A percentile compares a stretch with the other conserved stretches of the same genome.
These are phyloP conservation scores for Acephala macrosclerotiorum DNA, from an alignment of 2,329 filamentous ascomycete genomes.

Conservation along the genomic window DNA sequence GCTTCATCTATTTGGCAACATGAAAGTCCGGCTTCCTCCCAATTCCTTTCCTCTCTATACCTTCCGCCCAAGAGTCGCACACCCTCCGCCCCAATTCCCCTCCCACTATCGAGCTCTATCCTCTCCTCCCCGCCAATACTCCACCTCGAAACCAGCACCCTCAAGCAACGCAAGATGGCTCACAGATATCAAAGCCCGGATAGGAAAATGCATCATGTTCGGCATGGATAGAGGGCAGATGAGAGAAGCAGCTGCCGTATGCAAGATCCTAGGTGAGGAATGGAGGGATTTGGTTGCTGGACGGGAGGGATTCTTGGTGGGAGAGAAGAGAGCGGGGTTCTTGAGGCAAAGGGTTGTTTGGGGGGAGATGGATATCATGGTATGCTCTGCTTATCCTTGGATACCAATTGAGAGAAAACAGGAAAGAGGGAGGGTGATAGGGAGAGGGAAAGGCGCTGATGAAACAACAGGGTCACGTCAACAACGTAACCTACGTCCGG, in stretches of 20 bases:
- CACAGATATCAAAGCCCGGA: slow-evolving; percentile 67
- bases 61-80: no score
- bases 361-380: slow-evolving; percentile 82
- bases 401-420: neutral
- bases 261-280: slow-evolving; percentile 65
- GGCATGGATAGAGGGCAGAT: slow-evolving; percentile 68
- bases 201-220: slow-evolving; percentile 80
- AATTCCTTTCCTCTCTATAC: neutral
- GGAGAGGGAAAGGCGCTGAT: neutral
- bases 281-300: slow-evolving; percentile 79
- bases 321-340: slow-evolving; percentile 65
- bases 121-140: slow-evolving; percentile 8
- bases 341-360: slow-evolving; percentile 74
- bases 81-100: neutral
- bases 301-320: slow-evolving; percentile 77
- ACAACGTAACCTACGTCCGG: slow-evolving; percentile 84
- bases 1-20: slow-evolving; percentile 10
- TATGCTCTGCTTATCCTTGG: slow-evolving; percentile 47
- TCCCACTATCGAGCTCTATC: slow-evolving; percentile 1
- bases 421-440: neutral
- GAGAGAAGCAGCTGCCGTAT: slow-evolving; percentile 62
- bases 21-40: slow-evolving; percentile 25
- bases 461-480: slow-evolving; percentile 74
- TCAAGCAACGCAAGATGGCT: slow-evolving; percentile 62
- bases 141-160: slow-evolving; percentile 25